Evolutionary conservation across 371 early-diverging fungal genomes (phyloP), one percentile per base, ranked within the genome.

Genomic region (Parasitella parasitica): DNA sequence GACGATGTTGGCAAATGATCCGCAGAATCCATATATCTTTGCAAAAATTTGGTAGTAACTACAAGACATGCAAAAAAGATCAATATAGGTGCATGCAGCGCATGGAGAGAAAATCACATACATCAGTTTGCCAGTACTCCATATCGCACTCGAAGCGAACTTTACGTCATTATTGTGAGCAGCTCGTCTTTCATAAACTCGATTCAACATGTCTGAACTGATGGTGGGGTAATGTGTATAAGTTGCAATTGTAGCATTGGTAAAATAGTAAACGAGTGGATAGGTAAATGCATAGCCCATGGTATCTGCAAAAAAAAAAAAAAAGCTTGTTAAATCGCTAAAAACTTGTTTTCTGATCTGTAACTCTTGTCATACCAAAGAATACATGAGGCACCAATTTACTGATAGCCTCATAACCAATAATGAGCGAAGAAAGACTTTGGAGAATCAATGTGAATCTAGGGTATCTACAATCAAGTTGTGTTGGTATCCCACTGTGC

Each of bases 161-260:
- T 46, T 30, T 0, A 60, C 57, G 4, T 81, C 71, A 60, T 94
- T 95, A 67, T 91, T 93, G 64, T 89, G 84, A 18, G 80, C 82
- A 0, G 81, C 69, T 38, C 84, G 82, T 38, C 90, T 80, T 49
- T 86, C 83, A 39, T 86, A 79, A 4, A 98, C 94, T 32, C 83
- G 86, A 4, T 83, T 73, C 7, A 94, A 79, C 98, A 98, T 97
- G 65, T 98, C 99, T n/a, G 94, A 87, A 65, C 95, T 91, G 56
- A 98, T 94, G 3, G 91, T 89, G 2, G 99, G 99, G 61, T 98
- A 98, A 71, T 98, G 99, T 12, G 93, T 92, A 67, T 98, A 98
- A 1, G 96, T 85, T 2, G 89, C 87, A 11, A 97, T 86, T 41
- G 74, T 84, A 64, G 78, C 74, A 0, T 82, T 74, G 15, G 83